Conservation (phyloP, 495 filamentous ascomycete genomes). For the Podospora pseudocomata region DNA sequence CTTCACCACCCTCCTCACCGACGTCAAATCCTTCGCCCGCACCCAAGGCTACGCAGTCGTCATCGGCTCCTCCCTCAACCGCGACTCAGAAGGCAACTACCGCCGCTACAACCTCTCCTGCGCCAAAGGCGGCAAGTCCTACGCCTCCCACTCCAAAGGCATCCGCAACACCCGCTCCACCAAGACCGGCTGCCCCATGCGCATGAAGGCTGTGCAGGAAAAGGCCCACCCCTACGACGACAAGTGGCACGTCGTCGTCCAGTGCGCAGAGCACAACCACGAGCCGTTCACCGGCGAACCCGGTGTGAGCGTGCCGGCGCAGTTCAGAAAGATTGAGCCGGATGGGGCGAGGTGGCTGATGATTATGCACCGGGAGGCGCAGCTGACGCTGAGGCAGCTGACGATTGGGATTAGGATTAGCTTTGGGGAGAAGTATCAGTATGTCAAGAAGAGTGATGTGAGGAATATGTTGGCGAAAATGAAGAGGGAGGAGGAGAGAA, state of each 20-base stretch:
- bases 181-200: slow-evolving; percentile 38
- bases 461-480: slow-evolving; percentile 36
- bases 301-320: slow-evolving; percentile 28
- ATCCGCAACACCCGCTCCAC: slow-evolving; percentile 28
- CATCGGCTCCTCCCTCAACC: slow-evolving; percentile 35
- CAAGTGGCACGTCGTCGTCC: slow-evolving; percentile 37
- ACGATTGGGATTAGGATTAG: slow-evolving; percentile 36
- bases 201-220: slow-evolving; percentile 34
- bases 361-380: slow-evolving; percentile 38
- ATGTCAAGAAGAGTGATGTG: slow-evolving; percentile 36
- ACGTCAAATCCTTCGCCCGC: slow-evolving; percentile 32
- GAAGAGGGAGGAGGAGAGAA: slow-evolving; percentile 34
- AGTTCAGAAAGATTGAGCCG: slow-evolving; percentile 38
- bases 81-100: slow-evolving; percentile 32
- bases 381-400: slow-evolving; percentile 33
- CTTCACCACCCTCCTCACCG: slow-evolving; percentile 25
- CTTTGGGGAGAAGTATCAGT: slow-evolving; percentile 40
- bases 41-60: slow-evolving; percentile 35
- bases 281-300: slow-evolving; percentile 36
- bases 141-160: slow-evolving; percentile 32
- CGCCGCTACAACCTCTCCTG: slow-evolving; percentile 38
- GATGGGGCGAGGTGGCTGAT: slow-evolving; percentile 36
- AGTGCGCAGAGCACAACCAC: slow-evolving; percentile 38
- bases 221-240: slow-evolving; percentile 35
- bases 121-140: slow-evolving; percentile 36